These are phyloP conservation scores for Pseudotsuga menziesii DNA, from an alignment of 75 land plant species.

Conservation along the genomic window DNA sequence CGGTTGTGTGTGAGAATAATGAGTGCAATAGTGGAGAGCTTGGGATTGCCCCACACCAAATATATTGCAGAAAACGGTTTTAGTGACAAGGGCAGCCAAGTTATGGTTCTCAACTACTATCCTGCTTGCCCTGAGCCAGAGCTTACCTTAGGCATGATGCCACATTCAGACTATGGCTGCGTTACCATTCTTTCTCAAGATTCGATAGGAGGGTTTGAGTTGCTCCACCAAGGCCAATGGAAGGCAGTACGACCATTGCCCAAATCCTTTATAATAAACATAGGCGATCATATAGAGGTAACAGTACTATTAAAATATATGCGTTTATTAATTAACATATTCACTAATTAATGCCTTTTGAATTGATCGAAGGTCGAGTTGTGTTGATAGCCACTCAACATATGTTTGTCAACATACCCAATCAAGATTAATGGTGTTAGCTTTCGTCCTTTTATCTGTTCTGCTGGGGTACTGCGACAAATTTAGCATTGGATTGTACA, in stretches of 20 bases:
- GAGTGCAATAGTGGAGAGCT: conserved; percentile 48
- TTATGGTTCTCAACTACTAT: conserved; percentile 47
- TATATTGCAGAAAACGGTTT: conserved; percentile 16
- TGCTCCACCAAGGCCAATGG: conserved; percentile 29
- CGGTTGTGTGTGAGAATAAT: conserved; percentile 29
- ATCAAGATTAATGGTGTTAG: too few relatives aligned
- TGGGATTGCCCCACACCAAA: conserved; percentile 28
- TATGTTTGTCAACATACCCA: too few relatives aligned
- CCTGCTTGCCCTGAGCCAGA: conserved; percentile 46
- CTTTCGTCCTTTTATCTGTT: too few relatives aligned
- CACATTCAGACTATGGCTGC: conserved; percentile 56
- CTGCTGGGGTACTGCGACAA: too few relatives aligned
- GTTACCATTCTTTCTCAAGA: conserved; percentile 48
- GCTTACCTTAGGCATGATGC: conserved; percentile 34
- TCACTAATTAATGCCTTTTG: too few relatives aligned
- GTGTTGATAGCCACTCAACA: too few relatives aligned
- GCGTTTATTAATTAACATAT: too few relatives aligned
- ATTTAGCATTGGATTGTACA: too few relatives aligned
- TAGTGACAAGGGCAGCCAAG: conserved; percentile 38
- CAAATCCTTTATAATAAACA: conserved; percentile 30
- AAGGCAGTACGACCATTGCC: conserved; percentile 13
- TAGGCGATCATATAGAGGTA: conserved; percentile 67
- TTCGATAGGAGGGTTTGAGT: conserved; percentile 33
- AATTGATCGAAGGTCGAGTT: too few relatives aligned
- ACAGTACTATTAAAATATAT: too few relatives aligned